Conservation (phyloP, 768 basidiomycete genomes). For the Cubamyces lactineus region DNA sequence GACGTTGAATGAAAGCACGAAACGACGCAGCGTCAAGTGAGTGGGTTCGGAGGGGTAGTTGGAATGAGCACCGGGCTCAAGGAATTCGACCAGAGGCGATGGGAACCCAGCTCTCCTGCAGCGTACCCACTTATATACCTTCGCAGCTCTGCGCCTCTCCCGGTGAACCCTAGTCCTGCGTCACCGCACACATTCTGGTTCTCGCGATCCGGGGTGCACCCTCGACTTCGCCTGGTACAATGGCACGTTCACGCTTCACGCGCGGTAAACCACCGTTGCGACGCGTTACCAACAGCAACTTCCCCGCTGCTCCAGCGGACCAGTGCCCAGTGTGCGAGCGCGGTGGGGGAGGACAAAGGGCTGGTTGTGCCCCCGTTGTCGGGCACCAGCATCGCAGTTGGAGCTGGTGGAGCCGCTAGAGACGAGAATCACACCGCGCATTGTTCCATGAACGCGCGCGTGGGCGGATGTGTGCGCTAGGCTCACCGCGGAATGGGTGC, state of each 20-base stretch:
- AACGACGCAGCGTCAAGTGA: constrained; percentile 2
- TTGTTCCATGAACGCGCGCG: constrained; percentile 8
- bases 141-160: background rate
- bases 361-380: constrained; percentile 22
- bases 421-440: constrained; percentile 8
- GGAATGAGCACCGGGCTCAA: constrained; percentile 26
- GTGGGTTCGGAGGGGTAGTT: background rate
- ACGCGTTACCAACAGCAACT: too few relatives aligned
- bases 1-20: constrained; percentile 13
- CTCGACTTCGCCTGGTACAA: constrained; percentile 1
- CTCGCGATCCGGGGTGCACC: background rate
- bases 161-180: too few relatives aligned
- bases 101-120: background rate
- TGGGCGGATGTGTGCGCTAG: background rate
- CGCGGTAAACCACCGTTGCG: background rate
- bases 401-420: constrained; percentile 22
- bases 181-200: background rate
- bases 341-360: background rate
- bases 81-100: constrained; percentile 19
- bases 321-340: too few relatives aligned
- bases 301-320: too few relatives aligned
- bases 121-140: constrained; percentile 8
- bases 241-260: background rate
- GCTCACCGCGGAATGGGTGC: background rate
- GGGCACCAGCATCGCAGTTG: constrained; percentile 20